Percentiles rank a stretch among this genome's conserved stretches.
These are phyloP conservation scores for Danielia reshetovae DNA, from an alignment of 805 yeast genomes.

Conservation along the genomic window DNA sequence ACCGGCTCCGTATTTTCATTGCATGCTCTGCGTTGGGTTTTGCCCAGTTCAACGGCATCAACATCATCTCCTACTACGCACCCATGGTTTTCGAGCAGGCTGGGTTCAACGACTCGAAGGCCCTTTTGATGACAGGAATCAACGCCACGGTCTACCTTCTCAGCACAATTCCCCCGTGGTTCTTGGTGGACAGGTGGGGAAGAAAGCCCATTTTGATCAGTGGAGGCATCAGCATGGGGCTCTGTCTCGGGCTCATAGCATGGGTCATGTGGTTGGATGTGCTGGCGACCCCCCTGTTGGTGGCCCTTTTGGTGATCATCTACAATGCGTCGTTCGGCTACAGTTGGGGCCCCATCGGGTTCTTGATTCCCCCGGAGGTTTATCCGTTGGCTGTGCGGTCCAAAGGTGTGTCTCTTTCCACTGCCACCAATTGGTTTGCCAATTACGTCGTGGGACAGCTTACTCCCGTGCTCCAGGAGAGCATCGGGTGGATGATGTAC, in stretches of 20 bases:
- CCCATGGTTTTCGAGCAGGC: slow-evolving; percentile 51
- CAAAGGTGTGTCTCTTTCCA: slow-evolving; percentile 42
- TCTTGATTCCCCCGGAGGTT: slow-evolving; percentile 42
- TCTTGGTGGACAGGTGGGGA: slow-evolving; percentile 44
- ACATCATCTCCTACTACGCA: slow-evolving; percentile 55
- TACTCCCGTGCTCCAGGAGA: slow-evolving; percentile 39
- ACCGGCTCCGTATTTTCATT: slow-evolving; percentile 33
- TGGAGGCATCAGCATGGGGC: slow-evolving; percentile 39
- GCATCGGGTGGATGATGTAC: slow-evolving; percentile 40
- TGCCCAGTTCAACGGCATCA: slow-evolving; percentile 52
- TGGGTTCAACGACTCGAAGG: slow-evolving; percentile 40
- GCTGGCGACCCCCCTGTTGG: slow-evolving; percentile 33
- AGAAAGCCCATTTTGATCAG: slow-evolving; percentile 40
- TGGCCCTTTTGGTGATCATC: slow-evolving; percentile 37
- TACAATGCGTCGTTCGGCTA: slow-evolving; percentile 43
- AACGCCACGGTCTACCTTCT: slow-evolving; percentile 36
- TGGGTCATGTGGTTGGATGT: slow-evolving; percentile 30
- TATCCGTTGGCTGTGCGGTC: slow-evolving; percentile 40
- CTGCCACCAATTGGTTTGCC: slow-evolving; percentile 44
- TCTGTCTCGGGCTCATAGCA: slow-evolving; percentile 32
- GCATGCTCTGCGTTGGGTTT: slow-evolving; percentile 43
- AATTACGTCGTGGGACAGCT: slow-evolving; percentile 44
- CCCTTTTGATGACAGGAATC: slow-evolving; percentile 42
- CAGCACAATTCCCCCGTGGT: slow-evolving; percentile 44
- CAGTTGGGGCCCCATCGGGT: slow-evolving; percentile 47